phyloP scores from a whole-genome alignment of 1,284 basidiomycete species.

The Irpex rosettiformis region DNA sequence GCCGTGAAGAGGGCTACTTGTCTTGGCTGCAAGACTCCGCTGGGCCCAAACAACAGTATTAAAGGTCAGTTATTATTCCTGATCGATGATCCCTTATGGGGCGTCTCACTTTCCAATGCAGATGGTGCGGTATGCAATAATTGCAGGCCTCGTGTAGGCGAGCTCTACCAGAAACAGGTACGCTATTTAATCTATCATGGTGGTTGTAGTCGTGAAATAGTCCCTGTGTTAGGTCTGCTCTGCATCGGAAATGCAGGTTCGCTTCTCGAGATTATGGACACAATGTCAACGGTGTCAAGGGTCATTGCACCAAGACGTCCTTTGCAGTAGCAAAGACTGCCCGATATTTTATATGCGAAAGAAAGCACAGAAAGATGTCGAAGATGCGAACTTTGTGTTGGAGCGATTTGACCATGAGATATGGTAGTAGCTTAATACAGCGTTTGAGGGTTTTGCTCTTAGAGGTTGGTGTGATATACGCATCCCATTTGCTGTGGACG shows the following conservation, averaged over 20 bases:
- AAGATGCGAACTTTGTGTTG: constrained; percentile 72
- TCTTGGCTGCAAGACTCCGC: constrained; percentile 87
- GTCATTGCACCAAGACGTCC: constrained; percentile 94
- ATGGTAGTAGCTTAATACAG: constrained; percentile 34
- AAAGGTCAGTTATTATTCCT: constrained; percentile 48
- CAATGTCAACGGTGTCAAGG: constrained; percentile 97
- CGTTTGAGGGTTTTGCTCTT: background rate
- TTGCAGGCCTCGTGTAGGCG: constrained; percentile 79
- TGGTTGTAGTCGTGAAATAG: background rate
- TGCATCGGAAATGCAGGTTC: constrained; percentile 80
- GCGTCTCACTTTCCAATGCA: constrained; percentile 29
- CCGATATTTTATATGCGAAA: constrained; percentile 98
- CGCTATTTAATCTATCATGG: background rate
- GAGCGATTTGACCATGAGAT: constrained; percentile 79
- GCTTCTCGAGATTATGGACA: constrained; percentile 93
- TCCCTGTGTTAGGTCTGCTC: constrained; percentile 37
- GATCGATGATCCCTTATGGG: background rate
- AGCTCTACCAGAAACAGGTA: constrained; percentile 90
- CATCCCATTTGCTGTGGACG: background rate
- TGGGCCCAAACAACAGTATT: constrained; percentile 67
- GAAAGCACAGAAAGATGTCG: constrained; percentile 94
- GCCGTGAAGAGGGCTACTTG: constrained; percentile 93
- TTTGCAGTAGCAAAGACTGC: constrained; percentile 96
- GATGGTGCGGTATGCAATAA: constrained; percentile 93
- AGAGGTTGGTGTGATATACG: background rate